A percentile compares a stretch with the other conserved stretches of the same genome.
Conservation (phyloP, 1,139 yeast species). For the Zhuliangozyma blackwelliae region DNA sequence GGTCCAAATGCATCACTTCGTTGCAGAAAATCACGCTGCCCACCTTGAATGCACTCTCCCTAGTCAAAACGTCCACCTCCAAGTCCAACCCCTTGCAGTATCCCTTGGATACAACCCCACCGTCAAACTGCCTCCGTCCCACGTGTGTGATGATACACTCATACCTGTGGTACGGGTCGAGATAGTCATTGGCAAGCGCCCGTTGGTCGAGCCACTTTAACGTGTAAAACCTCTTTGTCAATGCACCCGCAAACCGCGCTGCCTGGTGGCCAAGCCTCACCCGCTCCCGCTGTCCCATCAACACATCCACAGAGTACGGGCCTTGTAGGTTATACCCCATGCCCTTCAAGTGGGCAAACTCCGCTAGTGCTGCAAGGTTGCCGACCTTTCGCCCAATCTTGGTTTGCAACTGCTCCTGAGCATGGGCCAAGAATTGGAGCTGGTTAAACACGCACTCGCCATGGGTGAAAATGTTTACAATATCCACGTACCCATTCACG, state of each 20-base stretch:
- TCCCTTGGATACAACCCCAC: conserved; percentile 19
- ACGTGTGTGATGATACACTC: conserved; percentile 26
- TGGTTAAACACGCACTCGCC: conserved; percentile 34
- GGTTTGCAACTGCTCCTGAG: conserved; percentile 3
- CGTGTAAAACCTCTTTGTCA: conserved; percentile 20
- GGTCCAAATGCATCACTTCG: conserved; percentile 32
- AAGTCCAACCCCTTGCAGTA: conserved; percentile 46
- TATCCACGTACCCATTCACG: conserved; percentile 24
- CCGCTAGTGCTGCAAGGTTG: conserved; percentile 4
- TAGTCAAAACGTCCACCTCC: conserved; percentile 36
- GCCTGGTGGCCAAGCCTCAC: conserved; percentile 15
- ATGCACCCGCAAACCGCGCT: conserved; percentile 13
- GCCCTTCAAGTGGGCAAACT: conserved; percentile 26
- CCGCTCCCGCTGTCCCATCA: conserved; percentile 15
- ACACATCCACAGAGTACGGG: conserved; percentile 16
- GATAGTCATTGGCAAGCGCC: conserved; percentile 5
- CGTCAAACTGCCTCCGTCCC: conserved; percentile 14
- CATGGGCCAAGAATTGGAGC: conserved; percentile 27
- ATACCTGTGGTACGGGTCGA: conserved; percentile 8
- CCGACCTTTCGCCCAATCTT: conserved; percentile 1
- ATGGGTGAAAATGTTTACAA: conserved; percentile 18
- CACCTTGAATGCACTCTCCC: conserved; percentile 19
- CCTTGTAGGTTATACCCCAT: conserved; percentile 36
- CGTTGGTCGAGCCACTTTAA: conserved; percentile 22
- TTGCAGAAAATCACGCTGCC: conserved; percentile 45